Base-by-base conservation (phyloP, 2,329 filamentous ascomycete species). In the Achaetomium macrosporum region DNA sequence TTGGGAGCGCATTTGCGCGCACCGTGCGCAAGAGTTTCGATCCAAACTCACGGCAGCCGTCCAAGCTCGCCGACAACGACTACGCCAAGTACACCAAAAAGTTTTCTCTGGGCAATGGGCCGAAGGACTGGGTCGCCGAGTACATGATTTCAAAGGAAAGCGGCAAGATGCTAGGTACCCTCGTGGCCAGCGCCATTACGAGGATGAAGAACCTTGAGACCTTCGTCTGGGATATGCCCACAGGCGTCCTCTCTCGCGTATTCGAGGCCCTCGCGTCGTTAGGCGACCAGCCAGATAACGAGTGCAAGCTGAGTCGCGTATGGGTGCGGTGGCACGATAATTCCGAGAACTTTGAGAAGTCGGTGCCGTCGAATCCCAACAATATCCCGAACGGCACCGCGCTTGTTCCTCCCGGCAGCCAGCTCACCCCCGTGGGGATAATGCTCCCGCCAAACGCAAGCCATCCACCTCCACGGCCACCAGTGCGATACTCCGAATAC, bases 221-320 rank as follows among this genome's bases (percentile, higher is more conserved):
- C 0, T 93, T 93, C 63, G 76, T 88, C 3, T 93, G 88, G 88
- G 88, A 95, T 64, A 92, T 93, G 88, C 88, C 88, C 0, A 93
- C 88, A 0, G 89, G 88, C 1, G 85, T 93, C 16, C 71, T 90
- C 49, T 79, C 88, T 49, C 87, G 92, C 65, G 85, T 92, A 29
- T 93, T 90, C 79, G 80, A 90, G 64, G 84, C 88, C 19, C 75
- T 95, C 43, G 82, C 84, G 1, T 89, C 85, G 5, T 73, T 90
- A 12, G 83, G 81, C 37, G 78, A 87, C 61, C 75, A 75, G 37
- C 76, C 79, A 43, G 76, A 79, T 20, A 74, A 81, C 53, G 76
- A 68, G 39, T 84, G 84, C 63, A 84, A 85, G 42, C 72, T 93
- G 43, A 83, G 88, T 51, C 81, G 82, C 53, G 76, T 93, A 17